These are phyloP conservation scores for Kazachstania sp. DNA, from an alignment of 1,139 yeast genomes.

Conservation along the genomic window DNA sequence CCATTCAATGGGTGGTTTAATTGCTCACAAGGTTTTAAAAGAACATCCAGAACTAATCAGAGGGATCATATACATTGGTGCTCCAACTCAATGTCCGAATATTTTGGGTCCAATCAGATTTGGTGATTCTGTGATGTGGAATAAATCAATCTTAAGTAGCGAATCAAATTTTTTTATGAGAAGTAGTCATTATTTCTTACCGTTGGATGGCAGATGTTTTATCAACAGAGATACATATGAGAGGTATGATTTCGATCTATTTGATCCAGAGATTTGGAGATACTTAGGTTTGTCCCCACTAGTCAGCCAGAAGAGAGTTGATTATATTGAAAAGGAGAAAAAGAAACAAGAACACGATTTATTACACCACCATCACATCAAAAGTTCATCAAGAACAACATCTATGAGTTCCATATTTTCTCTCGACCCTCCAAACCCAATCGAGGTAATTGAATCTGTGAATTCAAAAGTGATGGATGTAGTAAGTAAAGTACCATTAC, in stretches of 20 bases:
- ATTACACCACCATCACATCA: background rate
- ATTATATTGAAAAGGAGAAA: conserved; percentile 1
- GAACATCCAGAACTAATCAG: conserved; percentile 57
- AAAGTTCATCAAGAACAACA: background rate
- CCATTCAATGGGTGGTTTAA: conserved; percentile 90
- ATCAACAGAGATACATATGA: conserved; percentile 51
- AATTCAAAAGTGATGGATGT: conserved; percentile 9
- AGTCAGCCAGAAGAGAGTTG: conserved; percentile 41
- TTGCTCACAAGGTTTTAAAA: conserved; percentile 73
- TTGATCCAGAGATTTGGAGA: conserved; percentile 74
- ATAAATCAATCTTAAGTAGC: conserved; percentile 65
- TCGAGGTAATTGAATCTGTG: conserved; percentile 2
- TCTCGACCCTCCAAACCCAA: conserved; percentile 1
- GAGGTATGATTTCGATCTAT: conserved; percentile 61
- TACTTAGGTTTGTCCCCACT: conserved; percentile 68
- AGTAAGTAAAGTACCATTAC: conserved; percentile 8
- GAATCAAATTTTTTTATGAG: conserved; percentile 87
- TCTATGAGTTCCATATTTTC: conserved; percentile 1
- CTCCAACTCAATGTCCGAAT: conserved; percentile 77
- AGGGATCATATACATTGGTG: conserved; percentile 72
- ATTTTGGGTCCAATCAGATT: conserved; percentile 76
- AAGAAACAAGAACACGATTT: background rate
- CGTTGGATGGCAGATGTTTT: conserved; percentile 65
- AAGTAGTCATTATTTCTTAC: conserved; percentile 69
- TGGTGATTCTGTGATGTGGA: conserved; percentile 72